These are phyloP conservation scores for Xylaria nigripes DNA, from an alignment of 495 filamentous ascomycete genomes.

Conservation along the genomic window DNA sequence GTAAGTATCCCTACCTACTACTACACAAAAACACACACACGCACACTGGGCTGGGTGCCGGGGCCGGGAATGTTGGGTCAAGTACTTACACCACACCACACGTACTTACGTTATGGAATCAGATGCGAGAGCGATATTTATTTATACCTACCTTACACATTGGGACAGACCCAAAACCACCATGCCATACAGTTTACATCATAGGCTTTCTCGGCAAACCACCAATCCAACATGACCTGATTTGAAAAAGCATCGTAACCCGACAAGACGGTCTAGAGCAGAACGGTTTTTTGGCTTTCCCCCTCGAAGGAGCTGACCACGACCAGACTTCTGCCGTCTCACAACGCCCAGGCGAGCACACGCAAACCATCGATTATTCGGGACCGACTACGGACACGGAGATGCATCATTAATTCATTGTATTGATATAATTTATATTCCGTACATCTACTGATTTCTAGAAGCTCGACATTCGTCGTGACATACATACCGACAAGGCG, in stretches of 20 bases:
- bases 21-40: too few relatives aligned
- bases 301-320: background rate
- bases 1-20: too few relatives aligned
- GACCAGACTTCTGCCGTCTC: background rate
- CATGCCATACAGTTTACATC: background rate
- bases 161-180: too few relatives aligned
- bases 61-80: background rate
- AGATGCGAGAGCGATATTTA: too few relatives aligned
- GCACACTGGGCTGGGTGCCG: too few relatives aligned
- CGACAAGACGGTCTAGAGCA: background rate
- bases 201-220: background rate
- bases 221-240: slow-evolving; percentile 1
- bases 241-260: background rate
- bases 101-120: background rate
- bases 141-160: too few relatives aligned
- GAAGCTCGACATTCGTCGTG: background rate
- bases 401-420: too few relatives aligned
- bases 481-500: background rate
- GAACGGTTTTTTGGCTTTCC: too few relatives aligned
- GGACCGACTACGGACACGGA: slow-evolving; percentile 4
- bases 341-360: background rate
- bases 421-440: too few relatives aligned
- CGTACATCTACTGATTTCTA: background rate
- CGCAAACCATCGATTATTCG: background rate
- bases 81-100: background rate